These are phyloP conservation scores for Pelomyxa schiedti DNA, from an alignment of 78 protist genomes.

Conservation along the genomic window DNA sequence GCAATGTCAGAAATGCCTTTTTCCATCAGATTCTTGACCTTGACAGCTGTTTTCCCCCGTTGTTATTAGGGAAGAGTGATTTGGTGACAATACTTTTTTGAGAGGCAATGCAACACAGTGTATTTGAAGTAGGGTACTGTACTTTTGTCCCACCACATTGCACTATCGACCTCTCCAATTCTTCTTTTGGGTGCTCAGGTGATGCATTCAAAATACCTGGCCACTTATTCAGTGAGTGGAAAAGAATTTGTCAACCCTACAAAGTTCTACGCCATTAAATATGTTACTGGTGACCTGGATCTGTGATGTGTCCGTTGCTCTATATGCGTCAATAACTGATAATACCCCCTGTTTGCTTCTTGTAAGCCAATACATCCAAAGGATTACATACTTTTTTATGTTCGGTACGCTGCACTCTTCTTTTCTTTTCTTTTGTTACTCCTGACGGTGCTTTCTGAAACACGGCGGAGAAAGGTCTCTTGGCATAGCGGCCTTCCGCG, in stretches of 20 bases:
- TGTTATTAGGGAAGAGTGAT: no score
- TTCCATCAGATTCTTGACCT: constrained; percentile 28
- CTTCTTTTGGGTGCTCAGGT: constrained; percentile 11
- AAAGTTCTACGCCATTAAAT: constrained; percentile 34
- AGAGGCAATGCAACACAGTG: background rate
- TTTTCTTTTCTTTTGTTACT: no score
- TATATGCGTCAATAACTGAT: no score
- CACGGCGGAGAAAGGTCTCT: background rate
- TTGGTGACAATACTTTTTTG: background rate
- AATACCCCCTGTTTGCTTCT: no score
- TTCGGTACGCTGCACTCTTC: no score
- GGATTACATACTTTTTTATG: no score
- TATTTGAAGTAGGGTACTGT: constrained; percentile 18
- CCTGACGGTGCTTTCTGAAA: no score
- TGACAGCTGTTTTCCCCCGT: constrained; percentile 24
- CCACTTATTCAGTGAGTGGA: no score
- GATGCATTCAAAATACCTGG: no score
- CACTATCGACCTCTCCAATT: constrained; percentile 31
- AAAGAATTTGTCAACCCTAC: constrained; percentile 42
- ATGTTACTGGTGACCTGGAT: background rate
- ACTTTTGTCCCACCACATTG: constrained; percentile 44
- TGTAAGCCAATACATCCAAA: no score
- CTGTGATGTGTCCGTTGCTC: constrained; percentile 30
- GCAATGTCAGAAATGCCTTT: constrained; percentile 26
- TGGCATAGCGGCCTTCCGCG: constrained; percentile 28